Evolutionary conservation across 108 stramenopile genomes (phyloP).

Genomic region (Nitzschia sp.): DNA sequence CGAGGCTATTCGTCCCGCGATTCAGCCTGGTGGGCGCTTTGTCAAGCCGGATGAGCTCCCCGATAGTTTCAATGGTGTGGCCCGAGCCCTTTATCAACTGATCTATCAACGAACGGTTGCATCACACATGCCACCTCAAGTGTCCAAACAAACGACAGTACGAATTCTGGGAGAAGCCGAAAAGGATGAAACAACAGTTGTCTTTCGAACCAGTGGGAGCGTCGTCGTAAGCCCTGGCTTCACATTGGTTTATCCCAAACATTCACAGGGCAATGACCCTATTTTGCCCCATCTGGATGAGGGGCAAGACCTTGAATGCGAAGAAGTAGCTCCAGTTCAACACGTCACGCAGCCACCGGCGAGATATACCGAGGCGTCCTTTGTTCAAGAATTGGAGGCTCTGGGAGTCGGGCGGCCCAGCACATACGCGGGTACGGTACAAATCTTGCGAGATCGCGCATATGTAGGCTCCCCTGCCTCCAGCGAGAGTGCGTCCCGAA

Average conservation of each 20-base stretch:
- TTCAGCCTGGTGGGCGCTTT: constrained; percentile 45
- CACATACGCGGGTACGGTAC: constrained; percentile 74
- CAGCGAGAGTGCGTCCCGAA: constrained; percentile 24
- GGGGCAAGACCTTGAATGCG: constrained; percentile 40
- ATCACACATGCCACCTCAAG: constrained; percentile 60
- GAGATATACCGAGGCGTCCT: constrained; percentile 76
- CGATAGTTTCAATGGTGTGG: constrained; percentile 24
- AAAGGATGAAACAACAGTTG: constrained; percentile 23
- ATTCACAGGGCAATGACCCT: constrained; percentile 6
- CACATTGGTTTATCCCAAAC: constrained; percentile 31
- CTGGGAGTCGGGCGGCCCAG: constrained; percentile 82
- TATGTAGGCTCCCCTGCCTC: constrained; percentile 53
- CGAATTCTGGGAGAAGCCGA: constrained; percentile 32
- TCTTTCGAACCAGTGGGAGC: constrained; percentile 50
- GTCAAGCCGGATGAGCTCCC: constrained; percentile 26
- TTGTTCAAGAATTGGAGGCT: constrained; percentile 76
- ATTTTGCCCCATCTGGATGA: constrained; percentile 44
- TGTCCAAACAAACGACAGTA: constrained; percentile 56
- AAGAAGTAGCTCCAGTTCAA: constrained; percentile 11
- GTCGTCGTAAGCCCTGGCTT: constrained; percentile 59
- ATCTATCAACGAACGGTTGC: constrained; percentile 70
- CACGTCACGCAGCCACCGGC: constrained; percentile 60
- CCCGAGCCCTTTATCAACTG: constrained; percentile 51
- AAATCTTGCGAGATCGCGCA: constrained; percentile 64
- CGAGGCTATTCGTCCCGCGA: constrained; percentile 83